A percentile compares a stretch with the other conserved stretches of the same genome.
Conservation (phyloP, 148 eudicot species). For the Spergularia marina region DNA sequence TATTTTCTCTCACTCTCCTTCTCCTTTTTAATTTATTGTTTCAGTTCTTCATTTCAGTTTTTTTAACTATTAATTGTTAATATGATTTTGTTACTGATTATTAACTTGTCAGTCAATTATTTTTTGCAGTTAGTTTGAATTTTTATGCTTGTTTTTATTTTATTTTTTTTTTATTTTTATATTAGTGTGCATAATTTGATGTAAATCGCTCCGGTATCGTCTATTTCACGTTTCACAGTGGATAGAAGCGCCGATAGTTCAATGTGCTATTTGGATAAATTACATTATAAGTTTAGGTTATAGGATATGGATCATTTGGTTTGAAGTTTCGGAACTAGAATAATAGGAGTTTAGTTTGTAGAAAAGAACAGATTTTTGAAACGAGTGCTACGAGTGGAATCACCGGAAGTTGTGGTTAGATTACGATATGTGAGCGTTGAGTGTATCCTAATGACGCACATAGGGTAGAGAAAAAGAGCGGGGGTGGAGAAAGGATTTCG, state of each 20-base stretch:
- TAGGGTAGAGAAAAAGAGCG: not conserved
- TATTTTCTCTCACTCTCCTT: not conserved
- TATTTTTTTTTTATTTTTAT: not conserved
- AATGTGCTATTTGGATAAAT: not conserved
- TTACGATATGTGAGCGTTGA: not conserved
- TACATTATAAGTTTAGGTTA: not conserved
- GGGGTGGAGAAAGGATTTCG: not conserved
- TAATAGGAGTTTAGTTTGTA: not conserved
- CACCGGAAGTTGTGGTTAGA: not conserved
- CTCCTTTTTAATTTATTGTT: not conserved
- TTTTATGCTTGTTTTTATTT: too few relatives aligned
- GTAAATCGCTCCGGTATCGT: too few relatives aligned
- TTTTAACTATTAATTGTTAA: not conserved
- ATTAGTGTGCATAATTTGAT: not conserved
- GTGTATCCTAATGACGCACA: not conserved
- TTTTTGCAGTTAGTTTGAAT: not conserved
- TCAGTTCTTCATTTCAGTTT: not conserved
- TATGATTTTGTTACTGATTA: not conserved
- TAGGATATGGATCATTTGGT: not conserved
- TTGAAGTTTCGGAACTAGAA: not conserved
- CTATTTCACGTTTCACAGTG: not conserved
- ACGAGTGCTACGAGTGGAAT: not conserved
- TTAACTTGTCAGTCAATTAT: not conserved
- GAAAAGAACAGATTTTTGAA: not conserved
- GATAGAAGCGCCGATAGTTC: not conserved